A percentile compares a stretch with the other conserved stretches of the same genome.
Evolutionary conservation across 495 filamentous ascomycete species (phyloP).

Genomic region (Thermothielavioides terrestris): DNA sequence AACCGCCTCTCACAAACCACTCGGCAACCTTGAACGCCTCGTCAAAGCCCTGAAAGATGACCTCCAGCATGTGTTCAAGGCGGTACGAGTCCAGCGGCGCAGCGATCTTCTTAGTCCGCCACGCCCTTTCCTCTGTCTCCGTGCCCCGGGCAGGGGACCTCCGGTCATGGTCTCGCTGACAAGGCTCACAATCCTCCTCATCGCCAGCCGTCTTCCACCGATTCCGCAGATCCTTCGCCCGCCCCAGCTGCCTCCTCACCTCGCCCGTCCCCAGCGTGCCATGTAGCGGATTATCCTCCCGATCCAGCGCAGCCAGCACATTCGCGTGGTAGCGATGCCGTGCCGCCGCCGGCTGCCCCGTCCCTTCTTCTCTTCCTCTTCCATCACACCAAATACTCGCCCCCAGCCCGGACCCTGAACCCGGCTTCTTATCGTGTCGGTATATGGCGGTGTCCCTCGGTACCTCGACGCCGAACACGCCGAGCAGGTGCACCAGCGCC

Average conservation of each 20-base stretch:
- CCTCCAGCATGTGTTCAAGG: constrained; percentile 44
- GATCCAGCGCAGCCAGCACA: constrained; percentile 48
- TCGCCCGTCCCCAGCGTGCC: constrained; percentile 40
- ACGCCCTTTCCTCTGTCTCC: constrained; percentile 22
- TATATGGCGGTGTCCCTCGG: constrained; percentile 14
- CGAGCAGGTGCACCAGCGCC: constrained; percentile 51
- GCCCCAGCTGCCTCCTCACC: constrained; percentile 40
- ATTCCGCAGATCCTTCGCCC: constrained; percentile 58
- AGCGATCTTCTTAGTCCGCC: constrained; percentile 15
- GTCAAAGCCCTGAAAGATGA: constrained; percentile 35
- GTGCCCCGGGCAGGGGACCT: no score
- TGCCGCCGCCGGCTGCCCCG: background rate
- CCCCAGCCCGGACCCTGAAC: no score
- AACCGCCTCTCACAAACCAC: constrained; percentile 12
- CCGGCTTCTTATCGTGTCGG: no score
- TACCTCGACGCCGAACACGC: constrained; percentile 46
- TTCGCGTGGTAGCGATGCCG: constrained; percentile 56
- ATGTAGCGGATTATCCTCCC: constrained; percentile 42
- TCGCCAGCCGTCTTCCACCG: constrained; percentile 57
- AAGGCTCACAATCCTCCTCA: constrained; percentile 30
- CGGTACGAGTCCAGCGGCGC: constrained; percentile 46
- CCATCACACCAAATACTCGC: background rate
- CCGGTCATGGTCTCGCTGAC: background rate
- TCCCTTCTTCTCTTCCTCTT: background rate
- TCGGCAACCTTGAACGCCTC: constrained; percentile 26